These are phyloP conservation scores for Trichoderma sp. DNA, from an alignment of 2,329 filamentous ascomycete genomes.

Conservation along the genomic window DNA sequence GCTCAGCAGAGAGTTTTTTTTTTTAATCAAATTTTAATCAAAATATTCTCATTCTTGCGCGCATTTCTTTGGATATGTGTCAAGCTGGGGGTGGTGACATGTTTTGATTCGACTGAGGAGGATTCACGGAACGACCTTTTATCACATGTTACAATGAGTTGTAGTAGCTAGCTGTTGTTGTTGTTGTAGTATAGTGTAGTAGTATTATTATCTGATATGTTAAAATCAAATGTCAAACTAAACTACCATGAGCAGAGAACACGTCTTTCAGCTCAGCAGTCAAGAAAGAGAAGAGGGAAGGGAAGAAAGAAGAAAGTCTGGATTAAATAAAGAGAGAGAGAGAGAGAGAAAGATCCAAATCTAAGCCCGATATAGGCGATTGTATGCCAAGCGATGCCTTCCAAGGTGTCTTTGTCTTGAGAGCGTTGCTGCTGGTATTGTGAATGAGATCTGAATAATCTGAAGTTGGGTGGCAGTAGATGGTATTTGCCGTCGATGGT, in stretches of 20 bases:
- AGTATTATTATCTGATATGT: not conserved
- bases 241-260: not conserved
- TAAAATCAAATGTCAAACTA: not conserved
- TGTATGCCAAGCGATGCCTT: conserved; percentile 15
- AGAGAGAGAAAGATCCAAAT: not conserved
- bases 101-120: too few relatives aligned
- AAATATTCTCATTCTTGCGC: conserved; percentile 15
- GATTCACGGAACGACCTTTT: too few relatives aligned
- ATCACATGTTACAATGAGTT: not conserved
- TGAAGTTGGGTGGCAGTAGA: not conserved
- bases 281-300: not conserved
- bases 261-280: not conserved
- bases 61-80: not conserved
- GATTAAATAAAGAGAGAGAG: not conserved
- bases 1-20: conserved; percentile 19
- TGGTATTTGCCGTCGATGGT: not conserved
- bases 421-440: not conserved
- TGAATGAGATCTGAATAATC: not conserved
- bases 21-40: conserved; percentile 19
- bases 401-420: not conserved
- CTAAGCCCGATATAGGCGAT: conserved; percentile 5
- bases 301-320: not conserved
- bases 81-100: not conserved
- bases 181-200: not conserved
- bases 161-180: too few relatives aligned